phyloP scores from a whole-genome alignment of 768 basidiomycete genomes.

The Auricularia cornea region DNA sequence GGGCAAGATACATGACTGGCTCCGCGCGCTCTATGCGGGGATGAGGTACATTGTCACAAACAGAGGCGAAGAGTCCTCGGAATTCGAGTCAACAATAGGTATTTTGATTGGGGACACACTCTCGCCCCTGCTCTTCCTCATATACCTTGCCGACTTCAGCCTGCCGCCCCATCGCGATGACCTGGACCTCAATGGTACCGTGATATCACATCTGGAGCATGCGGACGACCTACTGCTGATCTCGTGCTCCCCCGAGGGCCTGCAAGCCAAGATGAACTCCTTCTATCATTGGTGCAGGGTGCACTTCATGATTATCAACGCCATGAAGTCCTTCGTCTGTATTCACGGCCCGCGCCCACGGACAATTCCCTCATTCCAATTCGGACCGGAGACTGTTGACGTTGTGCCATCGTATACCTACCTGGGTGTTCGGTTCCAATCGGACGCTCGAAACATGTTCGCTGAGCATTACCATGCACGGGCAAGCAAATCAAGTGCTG shows the following conservation, averaged over 20 bases:
- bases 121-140: constrained; percentile 20
- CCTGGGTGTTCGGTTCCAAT: constrained; percentile 7
- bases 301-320: constrained; percentile 22
- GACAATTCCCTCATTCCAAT: not conserved
- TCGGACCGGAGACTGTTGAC: not conserved
- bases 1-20: constrained; percentile 11
- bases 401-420: not conserved
- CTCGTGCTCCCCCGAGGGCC: constrained; percentile 11
- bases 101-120: constrained; percentile 21
- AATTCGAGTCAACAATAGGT: constrained; percentile 17
- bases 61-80: constrained; percentile 4
- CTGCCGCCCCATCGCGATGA: constrained; percentile 10
- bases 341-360: constrained; percentile 13
- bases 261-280: constrained; percentile 12
- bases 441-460: constrained; percentile 8
- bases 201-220: constrained; percentile 17
- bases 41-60: constrained; percentile 4
- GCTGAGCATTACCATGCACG: constrained; percentile 12
- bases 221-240: constrained; percentile 21
- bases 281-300: constrained; percentile 16
- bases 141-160: constrained; percentile 18
- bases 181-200: constrained; percentile 6
- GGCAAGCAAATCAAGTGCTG: constrained; percentile 11
- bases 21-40: constrained; percentile 6
- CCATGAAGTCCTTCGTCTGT: constrained; percentile 15